A percentile compares a stretch with the other conserved stretches of the same genome.
Evolutionary conservation across 1,284 basidiomycete genomes (phyloP).

Genomic region (Golubevia pallescens): DNA sequence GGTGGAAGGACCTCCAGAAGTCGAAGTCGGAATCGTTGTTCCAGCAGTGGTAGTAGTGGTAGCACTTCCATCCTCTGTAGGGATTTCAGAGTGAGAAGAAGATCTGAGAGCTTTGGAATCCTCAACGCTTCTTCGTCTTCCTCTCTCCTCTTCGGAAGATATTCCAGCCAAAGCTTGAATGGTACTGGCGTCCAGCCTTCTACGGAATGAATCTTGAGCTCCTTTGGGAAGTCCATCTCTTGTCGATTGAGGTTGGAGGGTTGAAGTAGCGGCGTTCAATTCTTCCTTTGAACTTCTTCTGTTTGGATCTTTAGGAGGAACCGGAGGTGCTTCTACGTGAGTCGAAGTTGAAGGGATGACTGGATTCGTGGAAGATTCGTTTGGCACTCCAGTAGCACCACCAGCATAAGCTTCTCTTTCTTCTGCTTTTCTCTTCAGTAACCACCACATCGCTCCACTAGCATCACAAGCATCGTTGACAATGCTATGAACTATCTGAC

Average conservation of each 20-base stretch:
- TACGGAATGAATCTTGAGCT: conserved; percentile 10
- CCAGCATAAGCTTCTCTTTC: too few relatives aligned
- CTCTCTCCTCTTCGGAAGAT: background rate
- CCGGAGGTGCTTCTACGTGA: conserved; percentile 13
- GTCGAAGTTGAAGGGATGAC: background rate
- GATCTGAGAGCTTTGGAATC: background rate
- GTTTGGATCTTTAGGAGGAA: conserved; percentile 24
- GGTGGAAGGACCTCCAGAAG: background rate
- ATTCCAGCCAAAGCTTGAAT: background rate
- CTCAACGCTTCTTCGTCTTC: background rate
- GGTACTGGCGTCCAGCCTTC: background rate
- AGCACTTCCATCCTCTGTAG: background rate
- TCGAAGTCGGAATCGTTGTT: background rate
- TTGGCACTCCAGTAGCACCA: too few relatives aligned
- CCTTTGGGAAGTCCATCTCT: background rate
- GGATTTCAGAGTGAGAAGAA: background rate
- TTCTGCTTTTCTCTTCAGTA: conserved; percentile 84
- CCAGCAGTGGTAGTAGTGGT: background rate
- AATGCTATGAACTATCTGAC: conserved; percentile 92
- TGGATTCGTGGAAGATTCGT: too few relatives aligned
- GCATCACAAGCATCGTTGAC: conserved; percentile 89
- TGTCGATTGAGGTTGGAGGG: background rate
- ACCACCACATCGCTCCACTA: conserved; percentile 93
- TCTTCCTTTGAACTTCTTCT: background rate
- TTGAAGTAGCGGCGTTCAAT: background rate